phyloP scores from a whole-genome alignment of 768 basidiomycete species.

The Boletus subcaerulescens region DNA sequence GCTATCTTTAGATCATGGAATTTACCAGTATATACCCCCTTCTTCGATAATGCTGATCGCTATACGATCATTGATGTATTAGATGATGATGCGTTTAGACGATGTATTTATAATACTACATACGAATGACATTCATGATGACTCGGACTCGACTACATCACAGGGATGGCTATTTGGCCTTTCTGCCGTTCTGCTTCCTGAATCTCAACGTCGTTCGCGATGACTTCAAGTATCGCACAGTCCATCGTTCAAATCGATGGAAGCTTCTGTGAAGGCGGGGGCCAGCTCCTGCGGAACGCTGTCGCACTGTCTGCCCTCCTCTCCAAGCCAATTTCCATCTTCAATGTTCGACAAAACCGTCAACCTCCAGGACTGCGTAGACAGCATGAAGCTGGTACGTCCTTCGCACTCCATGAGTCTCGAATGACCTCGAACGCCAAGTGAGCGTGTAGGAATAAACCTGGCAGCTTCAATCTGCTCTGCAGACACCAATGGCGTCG shows the following conservation, averaged over 20 bases:
- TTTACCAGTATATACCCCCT: slow-evolving; percentile 11
- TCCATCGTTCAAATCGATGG: slow-evolving; percentile 38
- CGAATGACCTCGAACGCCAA: neutral
- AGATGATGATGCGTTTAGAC: too few relatives aligned
- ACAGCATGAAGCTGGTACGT: slow-evolving; percentile 66
- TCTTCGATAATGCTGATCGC: slow-evolving; percentile 8
- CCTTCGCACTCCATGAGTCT: neutral
- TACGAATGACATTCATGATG: too few relatives aligned
- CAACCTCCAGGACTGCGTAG: slow-evolving; percentile 63
- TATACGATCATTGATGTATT: neutral
- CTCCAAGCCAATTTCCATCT: slow-evolving; percentile 54
- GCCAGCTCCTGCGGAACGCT: slow-evolving; percentile 70
- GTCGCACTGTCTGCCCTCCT: slow-evolving; percentile 65
- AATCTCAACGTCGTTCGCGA: neutral
- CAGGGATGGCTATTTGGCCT: neutral
- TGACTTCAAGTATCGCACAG: slow-evolving; percentile 12
- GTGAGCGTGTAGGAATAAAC: slow-evolving; percentile 47
- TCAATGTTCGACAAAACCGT: slow-evolving; percentile 58
- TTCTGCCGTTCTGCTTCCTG: neutral
- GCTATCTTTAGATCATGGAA: slow-evolving; percentile 6
- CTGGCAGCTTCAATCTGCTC: slow-evolving; percentile 61
- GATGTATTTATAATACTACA: too few relatives aligned
- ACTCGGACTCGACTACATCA: neutral
- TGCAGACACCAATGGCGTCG: slow-evolving; percentile 53
- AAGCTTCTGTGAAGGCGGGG: slow-evolving; percentile 53